Conservation (phyloP, 1,284 basidiomycete genomes). For the Austroboletus niveus region DNA sequence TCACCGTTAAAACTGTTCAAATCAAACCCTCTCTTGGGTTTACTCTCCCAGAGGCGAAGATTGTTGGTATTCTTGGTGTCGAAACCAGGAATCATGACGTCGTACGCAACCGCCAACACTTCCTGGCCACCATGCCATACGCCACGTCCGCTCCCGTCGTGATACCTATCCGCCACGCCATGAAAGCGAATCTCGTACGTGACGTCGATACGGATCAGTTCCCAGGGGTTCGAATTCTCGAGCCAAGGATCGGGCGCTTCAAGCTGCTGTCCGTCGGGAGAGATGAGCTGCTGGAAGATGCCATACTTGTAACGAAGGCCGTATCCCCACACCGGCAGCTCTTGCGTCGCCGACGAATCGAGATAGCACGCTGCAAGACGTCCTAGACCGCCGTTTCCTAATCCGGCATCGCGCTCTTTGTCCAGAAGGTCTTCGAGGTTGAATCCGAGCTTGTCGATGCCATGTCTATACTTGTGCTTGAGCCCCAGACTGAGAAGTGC, state of each 20-base stretch:
- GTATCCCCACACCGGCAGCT: conserved; percentile 86
- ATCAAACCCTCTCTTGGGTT: conserved; percentile 90
- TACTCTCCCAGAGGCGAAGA: conserved; percentile 78
- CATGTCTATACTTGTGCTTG: conserved; percentile 70
- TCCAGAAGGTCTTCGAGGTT: conserved; percentile 83
- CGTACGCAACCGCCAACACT: conserved; percentile 87
- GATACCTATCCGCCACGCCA: conserved; percentile 70
- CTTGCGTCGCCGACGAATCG: conserved; percentile 80
- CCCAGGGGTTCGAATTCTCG: conserved; percentile 85
- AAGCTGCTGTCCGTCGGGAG: conserved; percentile 80
- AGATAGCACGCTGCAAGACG: conserved; percentile 93
- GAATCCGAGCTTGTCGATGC: conserved; percentile 78
- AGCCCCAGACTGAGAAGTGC: conserved; percentile 85
- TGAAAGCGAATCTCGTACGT: conserved; percentile 83
- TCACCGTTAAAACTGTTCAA: conserved; percentile 87
- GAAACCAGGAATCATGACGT: conserved; percentile 89
- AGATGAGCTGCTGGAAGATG: conserved; percentile 92
- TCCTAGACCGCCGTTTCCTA: conserved; percentile 88
- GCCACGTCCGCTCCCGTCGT: conserved; percentile 59
- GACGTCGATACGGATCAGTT: conserved; percentile 84
- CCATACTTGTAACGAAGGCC: conserved; percentile 88
- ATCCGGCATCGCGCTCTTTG: conserved; percentile 84
- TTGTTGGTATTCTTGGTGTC: conserved; percentile 77
- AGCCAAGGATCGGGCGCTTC: conserved; percentile 95
- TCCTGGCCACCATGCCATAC: conserved; percentile 89